phyloP scores from a whole-genome alignment of 2,329 filamentous ascomycete species.

The Sporothrix schenckii region DNA sequence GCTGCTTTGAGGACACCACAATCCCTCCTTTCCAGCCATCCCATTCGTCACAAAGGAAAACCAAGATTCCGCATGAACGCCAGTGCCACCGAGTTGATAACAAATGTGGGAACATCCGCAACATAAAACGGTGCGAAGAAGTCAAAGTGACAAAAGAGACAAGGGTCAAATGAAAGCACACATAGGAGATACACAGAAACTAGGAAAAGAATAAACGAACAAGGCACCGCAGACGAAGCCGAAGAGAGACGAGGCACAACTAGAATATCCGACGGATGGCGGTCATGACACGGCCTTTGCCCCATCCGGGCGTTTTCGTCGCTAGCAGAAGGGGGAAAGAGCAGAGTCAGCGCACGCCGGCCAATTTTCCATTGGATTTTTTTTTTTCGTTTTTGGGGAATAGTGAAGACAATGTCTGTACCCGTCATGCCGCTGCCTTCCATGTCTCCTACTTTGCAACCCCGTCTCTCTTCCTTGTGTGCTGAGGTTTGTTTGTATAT shows the following conservation, averaged over 20 bases:
- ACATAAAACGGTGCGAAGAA: neutral
- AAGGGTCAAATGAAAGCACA: neutral
- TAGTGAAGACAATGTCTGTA: neutral
- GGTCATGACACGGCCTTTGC: constrained; percentile 17
- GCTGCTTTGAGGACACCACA: neutral
- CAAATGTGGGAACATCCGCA: neutral
- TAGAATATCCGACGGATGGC: constrained; percentile 22
- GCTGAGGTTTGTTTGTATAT: neutral
- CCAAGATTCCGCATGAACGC: constrained; percentile 1
- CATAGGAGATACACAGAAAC: neutral
- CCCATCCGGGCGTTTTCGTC: constrained; percentile 13
- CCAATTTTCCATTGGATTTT: neutral
- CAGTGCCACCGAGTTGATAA: constrained; percentile 14
- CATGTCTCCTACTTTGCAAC: neutral
- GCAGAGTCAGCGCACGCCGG: constrained; percentile 8
- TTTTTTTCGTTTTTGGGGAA: too few species aligned
- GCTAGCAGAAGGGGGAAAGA: constrained; percentile 2
- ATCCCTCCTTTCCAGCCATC: neutral
- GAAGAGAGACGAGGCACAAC: neutral
- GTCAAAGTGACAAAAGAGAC: neutral
- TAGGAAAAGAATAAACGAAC: neutral
- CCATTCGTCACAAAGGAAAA: neutral
- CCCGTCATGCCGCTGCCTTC: neutral
- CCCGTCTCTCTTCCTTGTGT: neutral
- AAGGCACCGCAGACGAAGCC: neutral